A percentile compares a stretch with the other conserved stretches of the same genome.
Conservation (phyloP, 2,329 filamentous ascomycete genomes). For the Phyllosticta citrichinensis region DNA sequence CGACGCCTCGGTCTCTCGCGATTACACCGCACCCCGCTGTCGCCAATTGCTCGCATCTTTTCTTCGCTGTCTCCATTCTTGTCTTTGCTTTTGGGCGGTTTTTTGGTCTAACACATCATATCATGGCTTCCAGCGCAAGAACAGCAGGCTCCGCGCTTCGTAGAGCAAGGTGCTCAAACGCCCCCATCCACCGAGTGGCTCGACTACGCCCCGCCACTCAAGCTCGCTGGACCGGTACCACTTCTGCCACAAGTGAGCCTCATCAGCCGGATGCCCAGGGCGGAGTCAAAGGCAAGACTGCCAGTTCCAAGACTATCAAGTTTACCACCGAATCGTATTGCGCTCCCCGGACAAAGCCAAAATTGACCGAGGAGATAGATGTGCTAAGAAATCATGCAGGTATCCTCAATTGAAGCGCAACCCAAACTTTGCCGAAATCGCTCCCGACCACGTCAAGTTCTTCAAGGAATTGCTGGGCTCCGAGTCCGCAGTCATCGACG, state of each 20-base stretch:
- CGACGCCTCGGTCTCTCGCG: neutral
- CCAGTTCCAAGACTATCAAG: conserved; percentile 44
- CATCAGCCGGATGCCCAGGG: conserved; percentile 28
- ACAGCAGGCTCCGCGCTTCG: conserved; percentile 23
- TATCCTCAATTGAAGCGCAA: conserved; percentile 79
- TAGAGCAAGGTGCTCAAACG: conserved; percentile 20
- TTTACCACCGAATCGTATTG: conserved; percentile 69
- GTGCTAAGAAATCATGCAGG: conserved; percentile 17
- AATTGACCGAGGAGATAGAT: neutral
- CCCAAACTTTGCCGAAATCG: conserved; percentile 61
- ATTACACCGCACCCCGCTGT: neutral
- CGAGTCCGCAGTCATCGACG: conserved; percentile 74
- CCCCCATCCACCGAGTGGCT: conserved; percentile 16
- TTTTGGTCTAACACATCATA: conserved; percentile 13
- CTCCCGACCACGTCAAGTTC: conserved; percentile 66
- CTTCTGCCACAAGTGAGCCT: conserved; percentile 33
- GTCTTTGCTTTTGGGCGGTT: neutral
- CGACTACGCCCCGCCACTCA: conserved; percentile 21
- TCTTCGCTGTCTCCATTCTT: neutral
- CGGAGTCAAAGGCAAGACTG: conserved; percentile 22
- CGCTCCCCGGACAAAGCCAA: neutral
- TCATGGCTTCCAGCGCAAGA: conserved; percentile 27
- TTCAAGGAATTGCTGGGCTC: conserved; percentile 75
- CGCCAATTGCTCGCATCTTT: neutral
- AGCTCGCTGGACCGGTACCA: conserved; percentile 26